Evolutionary conservation across 2,329 filamentous ascomycete genomes (phyloP).

Genomic region (Dryadomyces quercivorus): DNA sequence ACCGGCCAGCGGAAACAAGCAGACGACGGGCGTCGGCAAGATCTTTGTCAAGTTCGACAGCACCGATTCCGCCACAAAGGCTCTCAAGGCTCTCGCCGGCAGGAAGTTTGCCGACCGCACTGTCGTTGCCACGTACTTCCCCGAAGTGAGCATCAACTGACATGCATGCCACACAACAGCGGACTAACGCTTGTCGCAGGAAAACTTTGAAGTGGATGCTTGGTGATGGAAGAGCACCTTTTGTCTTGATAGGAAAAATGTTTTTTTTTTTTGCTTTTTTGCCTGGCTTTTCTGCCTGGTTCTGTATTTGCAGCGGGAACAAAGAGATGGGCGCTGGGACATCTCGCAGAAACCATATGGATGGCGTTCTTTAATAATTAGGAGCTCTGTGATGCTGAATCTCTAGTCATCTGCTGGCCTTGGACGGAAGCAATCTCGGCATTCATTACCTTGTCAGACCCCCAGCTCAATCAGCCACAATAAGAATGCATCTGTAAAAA

Average conservation of each 20-base stretch:
- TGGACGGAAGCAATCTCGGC: not conserved
- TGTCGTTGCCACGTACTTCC: constrained; percentile 92
- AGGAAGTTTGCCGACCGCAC: constrained; percentile 94
- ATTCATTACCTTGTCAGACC: not conserved
- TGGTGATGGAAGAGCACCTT: constrained; percentile 43
- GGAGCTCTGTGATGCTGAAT: not conserved
- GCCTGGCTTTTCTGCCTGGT: too few relatives aligned
- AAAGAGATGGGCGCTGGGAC: not conserved
- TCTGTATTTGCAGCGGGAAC: not conserved
- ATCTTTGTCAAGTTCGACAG: constrained; percentile 92
- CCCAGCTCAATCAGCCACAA: too few relatives aligned
- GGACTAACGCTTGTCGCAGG: constrained; percentile 31
- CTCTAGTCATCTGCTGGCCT: not conserved
- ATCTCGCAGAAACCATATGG: not conserved
- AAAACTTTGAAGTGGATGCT: constrained; percentile 86
- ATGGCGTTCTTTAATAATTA: not conserved
- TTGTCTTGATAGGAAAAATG: not conserved
- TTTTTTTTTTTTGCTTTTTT: too few relatives aligned
- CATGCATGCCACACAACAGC: not conserved
- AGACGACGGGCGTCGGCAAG: constrained; percentile 86
- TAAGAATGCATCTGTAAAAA: not conserved
- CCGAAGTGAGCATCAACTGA: constrained; percentile 50
- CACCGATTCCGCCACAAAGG: constrained; percentile 66
- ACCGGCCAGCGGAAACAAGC: constrained; percentile 68
- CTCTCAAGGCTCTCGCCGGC: constrained; percentile 79